A percentile compares a stretch with the other conserved stretches of the same genome.
Evolutionary conservation across 805 yeast species (phyloP).

Genomic region (Candida caryicola): DNA sequence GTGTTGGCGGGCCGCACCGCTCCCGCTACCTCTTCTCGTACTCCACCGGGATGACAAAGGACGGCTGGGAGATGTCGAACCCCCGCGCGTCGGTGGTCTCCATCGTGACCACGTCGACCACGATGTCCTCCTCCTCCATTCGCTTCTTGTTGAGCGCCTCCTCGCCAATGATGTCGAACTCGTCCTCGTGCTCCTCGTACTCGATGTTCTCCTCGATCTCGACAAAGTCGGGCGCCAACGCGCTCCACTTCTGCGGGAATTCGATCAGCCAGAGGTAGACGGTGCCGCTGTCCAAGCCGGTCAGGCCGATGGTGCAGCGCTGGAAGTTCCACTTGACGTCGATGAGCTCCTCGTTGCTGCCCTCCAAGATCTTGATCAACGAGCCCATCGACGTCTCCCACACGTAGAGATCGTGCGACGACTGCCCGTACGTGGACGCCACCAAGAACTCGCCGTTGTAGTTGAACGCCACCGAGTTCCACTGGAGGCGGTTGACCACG

Average conservation of each 20-base stretch:
- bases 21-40: constrained; percentile 24
- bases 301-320: constrained; percentile 71
- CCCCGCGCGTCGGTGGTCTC: constrained; percentile 76
- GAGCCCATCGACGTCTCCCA: constrained; percentile 93
- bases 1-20: too few species aligned
- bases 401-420: constrained; percentile 83
- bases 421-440: constrained; percentile 79
- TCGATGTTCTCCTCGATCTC: constrained; percentile 90
- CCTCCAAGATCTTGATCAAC: constrained; percentile 84
- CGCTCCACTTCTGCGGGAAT: constrained; percentile 93
- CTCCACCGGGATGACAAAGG: constrained; percentile 61
- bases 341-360: constrained; percentile 82
- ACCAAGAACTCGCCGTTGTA: constrained; percentile 77
- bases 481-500: constrained; percentile 80
- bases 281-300: constrained; percentile 82
- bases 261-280: constrained; percentile 79
- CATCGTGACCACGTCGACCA: constrained; percentile 60
- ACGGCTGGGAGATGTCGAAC: constrained; percentile 46
- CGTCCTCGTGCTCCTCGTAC: constrained; percentile 86
- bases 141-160: constrained; percentile 60
- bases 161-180: constrained; percentile 77
- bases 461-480: constrained; percentile 79
- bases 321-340: constrained; percentile 85
- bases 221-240: constrained; percentile 93
- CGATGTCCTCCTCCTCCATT: constrained; percentile 58